Evolutionary conservation across 1,284 basidiomycete genomes (phyloP).

Genomic region (Tilletia horrida): DNA sequence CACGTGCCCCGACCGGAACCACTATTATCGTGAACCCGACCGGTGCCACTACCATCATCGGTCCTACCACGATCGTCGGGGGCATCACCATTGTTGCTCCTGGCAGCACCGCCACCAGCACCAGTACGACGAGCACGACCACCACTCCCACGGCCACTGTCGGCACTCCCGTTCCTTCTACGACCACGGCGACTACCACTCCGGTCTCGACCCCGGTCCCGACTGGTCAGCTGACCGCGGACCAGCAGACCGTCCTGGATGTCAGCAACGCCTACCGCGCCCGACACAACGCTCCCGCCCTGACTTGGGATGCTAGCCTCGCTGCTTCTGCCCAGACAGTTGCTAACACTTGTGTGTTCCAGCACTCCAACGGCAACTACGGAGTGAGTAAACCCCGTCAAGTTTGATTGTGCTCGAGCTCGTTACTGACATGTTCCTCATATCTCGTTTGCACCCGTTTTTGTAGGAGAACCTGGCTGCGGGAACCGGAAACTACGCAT

Average conservation of each 20-base stretch:
- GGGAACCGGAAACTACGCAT: slow-evolving; percentile 24
- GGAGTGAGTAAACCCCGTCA: slow-evolving; percentile 26
- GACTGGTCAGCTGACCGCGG: not conserved
- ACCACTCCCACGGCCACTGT: not conserved
- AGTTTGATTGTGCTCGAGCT: not conserved
- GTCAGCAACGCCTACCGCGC: slow-evolving; percentile 26
- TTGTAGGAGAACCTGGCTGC: slow-evolving; percentile 15
- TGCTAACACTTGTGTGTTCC: slow-evolving; percentile 24
- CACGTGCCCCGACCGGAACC: not conserved
- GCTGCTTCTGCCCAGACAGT: slow-evolving; percentile 19
- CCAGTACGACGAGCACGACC: not conserved
- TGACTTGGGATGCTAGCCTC: slow-evolving; percentile 28
- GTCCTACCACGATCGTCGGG: too few relatives aligned
- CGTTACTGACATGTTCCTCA: not conserved
- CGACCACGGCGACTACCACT: not conserved
- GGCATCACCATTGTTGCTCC: too few relatives aligned
- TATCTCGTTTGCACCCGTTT: not conserved
- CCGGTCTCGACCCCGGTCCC: not conserved
- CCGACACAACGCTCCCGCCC: slow-evolving; percentile 24
- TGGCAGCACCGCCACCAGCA: not conserved
- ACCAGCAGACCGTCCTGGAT: not conserved
- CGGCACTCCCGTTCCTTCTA: not conserved
- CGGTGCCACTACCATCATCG: too few relatives aligned
- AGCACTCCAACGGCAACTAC: slow-evolving; percentile 34
- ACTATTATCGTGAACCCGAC: too few relatives aligned